Conservation (phyloP, 2,329 filamentous ascomycete species). For the Aspergillus sp. region DNA sequence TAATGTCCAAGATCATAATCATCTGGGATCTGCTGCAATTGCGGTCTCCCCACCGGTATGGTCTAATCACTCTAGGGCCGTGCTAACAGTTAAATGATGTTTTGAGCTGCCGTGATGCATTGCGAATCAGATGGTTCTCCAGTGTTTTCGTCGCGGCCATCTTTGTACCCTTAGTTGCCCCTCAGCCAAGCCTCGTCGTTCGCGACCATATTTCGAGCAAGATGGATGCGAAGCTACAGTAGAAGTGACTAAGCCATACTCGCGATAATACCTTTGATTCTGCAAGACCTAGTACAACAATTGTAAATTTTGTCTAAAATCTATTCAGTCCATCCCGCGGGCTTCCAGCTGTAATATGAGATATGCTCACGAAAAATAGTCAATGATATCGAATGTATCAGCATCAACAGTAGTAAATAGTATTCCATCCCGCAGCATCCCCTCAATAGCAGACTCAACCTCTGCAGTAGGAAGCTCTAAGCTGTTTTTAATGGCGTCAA, state of each 20-base stretch:
- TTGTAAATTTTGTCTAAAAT: not conserved
- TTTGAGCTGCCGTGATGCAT: no score
- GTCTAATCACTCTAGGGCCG: no score
- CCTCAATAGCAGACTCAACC: not conserved
- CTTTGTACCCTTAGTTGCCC: no score
- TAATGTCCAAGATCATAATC: no score
- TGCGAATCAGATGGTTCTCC: no score
- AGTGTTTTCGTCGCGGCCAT: no score
- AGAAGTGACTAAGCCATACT: not conserved
- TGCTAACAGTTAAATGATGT: no score
- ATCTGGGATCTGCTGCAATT: no score
- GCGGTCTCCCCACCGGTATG: no score
- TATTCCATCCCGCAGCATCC: not conserved
- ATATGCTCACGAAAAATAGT: not conserved
- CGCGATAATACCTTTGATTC: not conserved
- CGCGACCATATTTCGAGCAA: not conserved
- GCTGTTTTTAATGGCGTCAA: not conserved
- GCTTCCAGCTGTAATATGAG: not conserved
- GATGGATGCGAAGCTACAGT: not conserved
- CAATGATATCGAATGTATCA: not conserved
- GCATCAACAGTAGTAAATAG: not conserved
- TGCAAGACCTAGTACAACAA: not conserved
- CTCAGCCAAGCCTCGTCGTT: no score
- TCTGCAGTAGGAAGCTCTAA: not conserved
- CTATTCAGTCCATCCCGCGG: not conserved